Percentiles rank a stretch among this genome's conserved stretches.
Evolutionary conservation across 495 filamentous ascomycete species (phyloP).

Genomic region (Penicillium pulvis): DNA sequence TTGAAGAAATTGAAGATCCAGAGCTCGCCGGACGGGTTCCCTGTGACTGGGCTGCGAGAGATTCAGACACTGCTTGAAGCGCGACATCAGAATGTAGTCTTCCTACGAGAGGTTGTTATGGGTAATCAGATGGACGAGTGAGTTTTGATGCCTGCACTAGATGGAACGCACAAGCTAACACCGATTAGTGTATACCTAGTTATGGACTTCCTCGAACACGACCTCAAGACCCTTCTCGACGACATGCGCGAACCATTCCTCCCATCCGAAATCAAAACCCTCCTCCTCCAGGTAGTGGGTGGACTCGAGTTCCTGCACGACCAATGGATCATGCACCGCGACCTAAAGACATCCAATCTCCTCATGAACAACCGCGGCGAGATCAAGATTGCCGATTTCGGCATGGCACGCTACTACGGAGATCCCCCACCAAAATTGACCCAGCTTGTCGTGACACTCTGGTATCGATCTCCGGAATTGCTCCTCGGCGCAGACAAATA

Average conservation of each 20-base stretch:
- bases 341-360: conserved; percentile 95
- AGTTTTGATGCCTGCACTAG: conserved; percentile 20
- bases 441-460: conserved; percentile 93
- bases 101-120: conserved; percentile 82
- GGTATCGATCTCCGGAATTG: conserved; percentile 93
- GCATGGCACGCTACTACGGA: conserved; percentile 90
- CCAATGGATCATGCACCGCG: conserved; percentile 93
- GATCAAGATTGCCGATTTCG: conserved; percentile 96
- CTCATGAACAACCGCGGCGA: conserved; percentile 93
- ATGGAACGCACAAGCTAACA: conserved; percentile 8
- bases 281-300: conserved; percentile 78
- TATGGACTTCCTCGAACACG: conserved; percentile 98
- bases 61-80: conserved; percentile 71
- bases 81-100: conserved; percentile 75
- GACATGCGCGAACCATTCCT: conserved; percentile 95
- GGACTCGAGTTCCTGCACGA: conserved; percentile 85
- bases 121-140: conserved; percentile 79
- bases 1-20: conserved; percentile 96
- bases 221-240: conserved; percentile 90
- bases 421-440: conserved; percentile 84
- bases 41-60: conserved; percentile 89
- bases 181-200: conserved; percentile 80
- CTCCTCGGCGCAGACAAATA: conserved; percentile 82
- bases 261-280: conserved; percentile 88
- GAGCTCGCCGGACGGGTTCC: conserved; percentile 78